Evolutionary conservation across 306 rosid species (phyloP), one percentile per base, ranked within the genome.

Genomic region (Lathyrus tuberosus): DNA sequence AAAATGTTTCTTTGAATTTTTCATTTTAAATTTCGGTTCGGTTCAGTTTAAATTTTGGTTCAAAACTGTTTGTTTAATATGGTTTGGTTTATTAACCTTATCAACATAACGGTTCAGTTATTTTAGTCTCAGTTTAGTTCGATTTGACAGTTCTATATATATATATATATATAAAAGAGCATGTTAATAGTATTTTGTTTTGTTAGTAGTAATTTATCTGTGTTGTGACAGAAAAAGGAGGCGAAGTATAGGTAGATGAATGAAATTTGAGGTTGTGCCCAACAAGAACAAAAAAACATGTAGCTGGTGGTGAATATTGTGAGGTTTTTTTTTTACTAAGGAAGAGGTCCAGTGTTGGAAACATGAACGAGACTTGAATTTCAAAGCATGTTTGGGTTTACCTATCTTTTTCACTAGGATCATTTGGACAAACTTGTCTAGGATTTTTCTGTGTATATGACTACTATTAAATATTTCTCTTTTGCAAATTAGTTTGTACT

Each of bases 151-250:
- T 3, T 6, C 0, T 33, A 33, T 33, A 33, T 33, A 24, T 24
- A 20, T 20, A 20, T 20, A 20, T 20, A 20, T 20, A 20, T 20
- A 20, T 20, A 20, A 20, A 20, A 35, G 10, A 10, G 11, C 14
- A n/a, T 8, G 8, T 54, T 14, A 14, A 6, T 63, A 26, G 60
- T 53, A 1, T 62, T 8, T 38, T 20, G 1, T 10, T 49, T 12
- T 53, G 54, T 14, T 65, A 18, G 57, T 62, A 35, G 3, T 20
- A 48, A 10, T 79, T 62, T n/a, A 40, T 17, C 70, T 73, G 62
- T 41, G 17, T 58, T 53, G 51, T 83, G 58, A 46, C 84, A 83
- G 88, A 84, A 77, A 77, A 76, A 66, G 85, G 62, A 82, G 72
- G 81, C 1, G 80, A 74, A 76, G 61, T 13, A 18, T 67, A 67